phyloP scores from a whole-genome alignment of 1,284 basidiomycete species.

The Ceratobasidium sp. region DNA sequence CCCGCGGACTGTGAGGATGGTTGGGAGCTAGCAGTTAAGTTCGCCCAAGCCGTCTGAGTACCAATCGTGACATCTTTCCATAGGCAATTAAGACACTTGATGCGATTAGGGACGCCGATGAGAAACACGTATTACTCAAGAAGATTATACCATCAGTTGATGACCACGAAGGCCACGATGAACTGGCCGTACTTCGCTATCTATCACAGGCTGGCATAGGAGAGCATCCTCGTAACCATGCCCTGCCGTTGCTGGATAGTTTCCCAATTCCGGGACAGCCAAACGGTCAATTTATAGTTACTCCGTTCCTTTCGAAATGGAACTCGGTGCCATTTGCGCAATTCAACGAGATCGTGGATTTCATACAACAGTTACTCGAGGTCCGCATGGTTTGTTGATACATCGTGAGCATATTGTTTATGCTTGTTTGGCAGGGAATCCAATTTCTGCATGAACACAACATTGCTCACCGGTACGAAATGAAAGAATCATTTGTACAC shows the following conservation, averaged over 20 bases:
- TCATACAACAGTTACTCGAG: constrained; percentile 36
- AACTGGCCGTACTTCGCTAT: constrained; percentile 24
- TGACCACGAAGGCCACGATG: constrained; percentile 12
- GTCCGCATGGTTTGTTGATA: neutral
- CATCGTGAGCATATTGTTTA: neutral
- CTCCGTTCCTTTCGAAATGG: neutral
- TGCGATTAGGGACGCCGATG: constrained; percentile 12
- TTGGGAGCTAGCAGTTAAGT: neutral
- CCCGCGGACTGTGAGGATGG: neutral
- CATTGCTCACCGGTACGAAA: constrained; percentile 33
- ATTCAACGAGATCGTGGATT: constrained; percentile 10
- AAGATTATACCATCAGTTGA: neutral
- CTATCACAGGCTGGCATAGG: constrained; percentile 11
- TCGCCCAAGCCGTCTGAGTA: neutral
- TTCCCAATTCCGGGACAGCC: constrained; percentile 3
- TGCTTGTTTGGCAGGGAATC: constrained; percentile 16
- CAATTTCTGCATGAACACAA: constrained; percentile 29
- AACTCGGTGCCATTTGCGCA: neutral
- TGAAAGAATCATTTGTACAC: too few species aligned
- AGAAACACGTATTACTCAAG: constrained; percentile 10
- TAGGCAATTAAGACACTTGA: constrained; percentile 2
- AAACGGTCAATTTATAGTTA: constrained; percentile 6
- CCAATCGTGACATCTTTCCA: neutral
- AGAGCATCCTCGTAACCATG: constrained; percentile 22
- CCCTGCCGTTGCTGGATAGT: neutral